Evolutionary conservation across 257 asterid genomes (phyloP).

Genomic region (Lavandula angustifolia): DNA sequence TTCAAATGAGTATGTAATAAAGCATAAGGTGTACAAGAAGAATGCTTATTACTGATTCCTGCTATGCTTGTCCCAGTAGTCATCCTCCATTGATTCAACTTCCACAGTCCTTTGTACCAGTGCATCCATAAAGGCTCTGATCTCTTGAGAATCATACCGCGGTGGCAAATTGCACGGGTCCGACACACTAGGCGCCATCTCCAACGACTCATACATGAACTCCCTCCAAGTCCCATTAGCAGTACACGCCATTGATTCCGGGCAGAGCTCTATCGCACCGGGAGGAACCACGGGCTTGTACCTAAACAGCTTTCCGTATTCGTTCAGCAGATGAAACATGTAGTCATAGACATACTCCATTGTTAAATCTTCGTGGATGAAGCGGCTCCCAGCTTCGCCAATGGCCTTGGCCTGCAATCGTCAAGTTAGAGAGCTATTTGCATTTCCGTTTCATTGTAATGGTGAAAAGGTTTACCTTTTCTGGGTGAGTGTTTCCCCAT

Average conservation of each 20-base stretch:
- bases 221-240: constrained; percentile 50
- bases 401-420: constrained; percentile 62
- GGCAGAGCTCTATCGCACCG: constrained; percentile 59
- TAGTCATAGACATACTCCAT: constrained; percentile 81
- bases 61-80: constrained; percentile 53
- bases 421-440: too few relatives aligned
- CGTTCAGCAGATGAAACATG: constrained; percentile 69
- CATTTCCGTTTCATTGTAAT: neutral
- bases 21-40: too few relatives aligned
- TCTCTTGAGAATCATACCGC: constrained; percentile 50
- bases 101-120: constrained; percentile 45
- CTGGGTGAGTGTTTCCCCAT: constrained; percentile 75
- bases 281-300: constrained; percentile 62
- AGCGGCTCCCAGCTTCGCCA: constrained; percentile 75
- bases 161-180: constrained; percentile 76
- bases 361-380: constrained; percentile 67
- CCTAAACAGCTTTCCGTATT: constrained; percentile 68
- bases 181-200: constrained; percentile 55
- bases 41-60: constrained; percentile 22
- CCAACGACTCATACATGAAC: constrained; percentile 77
- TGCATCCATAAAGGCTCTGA: constrained; percentile 46
- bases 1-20: neutral
- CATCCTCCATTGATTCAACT: constrained; percentile 76
- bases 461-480: constrained; percentile 45
- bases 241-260: constrained; percentile 68